phyloP scores from a whole-genome alignment of 2,329 filamentous ascomycete genomes.

The Xylariaceae sp. region DNA sequence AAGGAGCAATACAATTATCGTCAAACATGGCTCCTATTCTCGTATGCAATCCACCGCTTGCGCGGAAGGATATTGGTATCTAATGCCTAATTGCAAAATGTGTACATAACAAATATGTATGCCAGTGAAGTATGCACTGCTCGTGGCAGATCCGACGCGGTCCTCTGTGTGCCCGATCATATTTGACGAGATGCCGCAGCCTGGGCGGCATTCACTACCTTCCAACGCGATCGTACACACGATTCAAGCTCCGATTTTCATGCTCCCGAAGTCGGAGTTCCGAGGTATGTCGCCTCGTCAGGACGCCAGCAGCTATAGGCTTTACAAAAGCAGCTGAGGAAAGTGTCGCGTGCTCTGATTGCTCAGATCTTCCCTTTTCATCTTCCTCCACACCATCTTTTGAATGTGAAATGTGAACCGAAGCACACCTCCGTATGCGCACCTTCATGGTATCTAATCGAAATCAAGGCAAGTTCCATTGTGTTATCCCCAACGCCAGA shows the following conservation, averaged over 20 bases:
- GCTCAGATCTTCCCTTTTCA: slow-evolving; percentile 17
- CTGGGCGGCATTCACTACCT: no score
- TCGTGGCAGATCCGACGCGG: background rate
- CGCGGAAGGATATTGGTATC: slow-evolving; percentile 24
- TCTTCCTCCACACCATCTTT: slow-evolving; percentile 18
- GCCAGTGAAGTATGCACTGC: slow-evolving; percentile 8
- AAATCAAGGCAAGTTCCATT: background rate
- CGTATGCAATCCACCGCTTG: slow-evolving; percentile 22
- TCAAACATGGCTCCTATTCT: slow-evolving; percentile 24
- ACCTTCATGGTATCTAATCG: slow-evolving; percentile 5
- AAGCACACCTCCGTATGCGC: slow-evolving; percentile 28
- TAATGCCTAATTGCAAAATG: slow-evolving; percentile 17
- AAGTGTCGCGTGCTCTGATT: slow-evolving; percentile 7
- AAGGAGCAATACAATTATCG: slow-evolving; percentile 7
- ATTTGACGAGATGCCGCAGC: no score
- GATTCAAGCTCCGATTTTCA: no score
- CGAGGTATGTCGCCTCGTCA: no score
- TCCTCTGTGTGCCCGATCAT: background rate
- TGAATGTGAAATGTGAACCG: slow-evolving; percentile 16
- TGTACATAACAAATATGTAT: slow-evolving; percentile 16
- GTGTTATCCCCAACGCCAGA: slow-evolving; percentile 3
- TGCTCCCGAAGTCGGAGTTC: no score
- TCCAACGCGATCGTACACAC: no score
- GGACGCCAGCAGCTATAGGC: no score
- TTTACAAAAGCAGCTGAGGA: no score